Evolutionary conservation across 352 stramenopile species (phyloP), one percentile per base, ranked within the genome.

Genomic region (Globisporangium solare): DNA sequence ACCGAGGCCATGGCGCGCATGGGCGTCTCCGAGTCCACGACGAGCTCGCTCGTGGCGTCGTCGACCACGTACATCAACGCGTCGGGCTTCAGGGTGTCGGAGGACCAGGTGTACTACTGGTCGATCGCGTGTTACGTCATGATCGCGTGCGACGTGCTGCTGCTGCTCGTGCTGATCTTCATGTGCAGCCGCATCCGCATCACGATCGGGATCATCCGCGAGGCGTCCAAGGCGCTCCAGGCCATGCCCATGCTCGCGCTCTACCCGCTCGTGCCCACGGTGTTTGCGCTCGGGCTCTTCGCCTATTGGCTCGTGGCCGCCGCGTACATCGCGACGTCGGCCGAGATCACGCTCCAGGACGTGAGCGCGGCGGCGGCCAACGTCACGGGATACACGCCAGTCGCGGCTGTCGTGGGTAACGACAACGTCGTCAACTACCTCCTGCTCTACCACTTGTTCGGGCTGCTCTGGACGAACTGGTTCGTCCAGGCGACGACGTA

Each of bases 371-470:
- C 73, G 1, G 63, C 73, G 8, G 35, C 47, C 11, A 58, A 47
- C 0, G 50, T 70, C 18, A 66, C 69, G 6, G 74, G 65, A 0
- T 14, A 64, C 18, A 58, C 56, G 6, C 52, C 68, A 10, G 63
- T 79, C 10, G 57, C 53, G 7, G 73, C 72, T 5, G 59, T 85
- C 43, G 60, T 89, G 31, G 45, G 70, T 18, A 72, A 89, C n/a
- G 55, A 89, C 59, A 61, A 80, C 54, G 77, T 83, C 21, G 67
- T 89, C 67, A 83, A 89, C 73, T 85, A 90, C 58, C 58, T 89
- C 40, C 70, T 95, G 58, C 76, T 90, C 47, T 94, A 94, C 61
- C 85, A 95, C 64, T 64, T 91, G 50, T 96, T 92, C 45, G 81
- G 80, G 0, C 47, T 89, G 47, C 68, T 95, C 22, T 96, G 89